These are phyloP conservation scores for Asterionellopsis glacialis DNA, from an alignment of 108 stramenopile genomes.

Conservation along the genomic window DNA sequence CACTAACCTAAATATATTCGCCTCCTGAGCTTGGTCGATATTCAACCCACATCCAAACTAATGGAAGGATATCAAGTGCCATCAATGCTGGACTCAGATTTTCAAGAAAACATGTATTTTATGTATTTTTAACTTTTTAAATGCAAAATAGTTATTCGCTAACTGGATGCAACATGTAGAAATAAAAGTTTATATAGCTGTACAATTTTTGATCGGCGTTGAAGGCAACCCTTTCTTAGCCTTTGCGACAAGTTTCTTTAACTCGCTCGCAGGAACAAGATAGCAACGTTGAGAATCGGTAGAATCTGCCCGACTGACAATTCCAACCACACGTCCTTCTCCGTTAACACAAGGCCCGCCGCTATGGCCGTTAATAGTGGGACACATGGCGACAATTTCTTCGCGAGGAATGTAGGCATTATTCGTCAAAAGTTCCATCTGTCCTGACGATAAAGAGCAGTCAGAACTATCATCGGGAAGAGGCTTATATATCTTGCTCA, in stretches of 20 bases:
- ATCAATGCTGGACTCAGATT: no score
- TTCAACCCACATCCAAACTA: no score
- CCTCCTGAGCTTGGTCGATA: no score
- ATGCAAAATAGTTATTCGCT: no score
- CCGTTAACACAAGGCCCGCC: slow-evolving; percentile 81
- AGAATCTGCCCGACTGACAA: slow-evolving; percentile 67
- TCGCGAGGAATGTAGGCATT: slow-evolving; percentile 46
- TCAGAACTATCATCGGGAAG: slow-evolving; percentile 30
- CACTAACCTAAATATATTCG: no score
- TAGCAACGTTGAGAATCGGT: slow-evolving; percentile 71
- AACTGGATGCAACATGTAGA: no score
- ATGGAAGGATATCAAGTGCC: no score
- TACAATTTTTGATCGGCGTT: no score
- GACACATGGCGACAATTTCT: slow-evolving; percentile 73
- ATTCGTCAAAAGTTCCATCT: no score
- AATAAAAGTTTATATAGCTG: no score
- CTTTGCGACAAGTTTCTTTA: slow-evolving; percentile 46
- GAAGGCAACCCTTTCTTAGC: slow-evolving; percentile 27
- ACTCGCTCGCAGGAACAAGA: slow-evolving; percentile 59
- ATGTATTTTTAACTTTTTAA: no score
- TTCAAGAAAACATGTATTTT: no score
- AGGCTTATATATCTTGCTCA: slow-evolving; percentile 35
- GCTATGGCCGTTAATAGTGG: slow-evolving; percentile 67
- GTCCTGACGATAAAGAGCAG: neutral
- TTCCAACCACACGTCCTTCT: slow-evolving; percentile 74